Evolutionary conservation across 75 land plant genomes (phyloP).

Genomic region (Pinus albicaulis): DNA sequence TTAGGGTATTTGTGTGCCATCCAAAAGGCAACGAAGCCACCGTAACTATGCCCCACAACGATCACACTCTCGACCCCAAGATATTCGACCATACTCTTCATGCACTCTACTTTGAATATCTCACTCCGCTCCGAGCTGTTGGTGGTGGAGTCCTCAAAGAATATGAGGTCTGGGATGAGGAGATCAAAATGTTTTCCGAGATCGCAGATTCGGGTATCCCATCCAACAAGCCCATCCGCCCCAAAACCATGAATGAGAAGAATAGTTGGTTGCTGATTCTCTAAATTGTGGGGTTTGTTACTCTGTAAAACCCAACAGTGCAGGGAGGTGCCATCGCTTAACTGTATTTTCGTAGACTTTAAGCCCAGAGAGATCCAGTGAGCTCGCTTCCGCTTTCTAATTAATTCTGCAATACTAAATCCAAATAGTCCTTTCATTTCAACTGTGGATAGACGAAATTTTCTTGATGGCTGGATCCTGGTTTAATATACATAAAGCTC

Average conservation of each 20-base stretch:
- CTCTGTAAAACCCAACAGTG: constrained; percentile 15
- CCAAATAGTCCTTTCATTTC: too few relatives aligned
- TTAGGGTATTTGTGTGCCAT: too few relatives aligned
- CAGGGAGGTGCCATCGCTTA: constrained; percentile 52
- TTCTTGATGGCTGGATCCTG: too few relatives aligned
- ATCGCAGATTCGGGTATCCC: constrained; percentile 25
- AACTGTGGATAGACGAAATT: too few relatives aligned
- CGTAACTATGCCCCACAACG: too few relatives aligned
- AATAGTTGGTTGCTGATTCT: constrained; percentile 11
- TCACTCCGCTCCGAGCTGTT: too few relatives aligned
- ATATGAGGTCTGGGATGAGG: constrained; percentile 11
- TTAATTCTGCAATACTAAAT: constrained; percentile 10
- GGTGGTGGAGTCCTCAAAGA: too few relatives aligned
- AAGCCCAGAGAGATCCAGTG: constrained; percentile 49
- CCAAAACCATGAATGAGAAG: too few relatives aligned
- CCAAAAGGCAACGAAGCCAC: too few relatives aligned
- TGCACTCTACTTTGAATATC: too few relatives aligned
- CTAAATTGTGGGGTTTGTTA: neutral
- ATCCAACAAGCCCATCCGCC: constrained; percentile 2
- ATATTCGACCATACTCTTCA: too few relatives aligned
- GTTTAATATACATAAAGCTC: too few relatives aligned
- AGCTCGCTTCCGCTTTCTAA: constrained; percentile 25
- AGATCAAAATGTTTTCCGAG: constrained; percentile 19
- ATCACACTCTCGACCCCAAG: neutral
- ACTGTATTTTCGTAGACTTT: constrained; percentile 14